These are phyloP conservation scores for Amanita muscaria DNA, from an alignment of 768 basidiomycete species.

Conservation along the genomic window DNA sequence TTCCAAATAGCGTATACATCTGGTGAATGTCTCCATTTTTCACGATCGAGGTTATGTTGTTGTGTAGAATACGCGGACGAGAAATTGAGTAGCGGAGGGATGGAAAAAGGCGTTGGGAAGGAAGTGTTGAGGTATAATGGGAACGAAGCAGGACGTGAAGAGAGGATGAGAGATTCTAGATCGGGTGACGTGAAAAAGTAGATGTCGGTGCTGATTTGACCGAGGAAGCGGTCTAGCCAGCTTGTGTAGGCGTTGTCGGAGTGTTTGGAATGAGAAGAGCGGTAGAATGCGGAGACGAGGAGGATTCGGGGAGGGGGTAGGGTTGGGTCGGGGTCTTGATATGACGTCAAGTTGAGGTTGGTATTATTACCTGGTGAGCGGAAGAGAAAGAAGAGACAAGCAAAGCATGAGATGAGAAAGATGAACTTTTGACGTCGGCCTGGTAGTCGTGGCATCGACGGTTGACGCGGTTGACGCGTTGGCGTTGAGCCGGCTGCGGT, in stretches of 20 bases:
- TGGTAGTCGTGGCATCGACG: too few relatives aligned
- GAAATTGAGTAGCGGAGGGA: slow-evolving; percentile 34
- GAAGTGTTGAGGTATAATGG: slow-evolving; percentile 37
- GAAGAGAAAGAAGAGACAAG: not conserved
- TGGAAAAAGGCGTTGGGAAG: slow-evolving; percentile 35
- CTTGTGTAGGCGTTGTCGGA: slow-evolving; percentile 31
- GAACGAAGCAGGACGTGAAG: slow-evolving; percentile 20
- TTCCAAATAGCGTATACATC: slow-evolving; percentile 51
- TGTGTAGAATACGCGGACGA: slow-evolving; percentile 27
- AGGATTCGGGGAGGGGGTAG: slow-evolving; percentile 25
- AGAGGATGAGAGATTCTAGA: slow-evolving; percentile 24
- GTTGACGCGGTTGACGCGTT: too few relatives aligned
- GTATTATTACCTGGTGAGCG: too few relatives aligned
- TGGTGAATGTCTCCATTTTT: slow-evolving; percentile 32
- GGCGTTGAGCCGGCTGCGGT: too few relatives aligned
- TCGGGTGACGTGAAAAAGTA: slow-evolving; percentile 45
- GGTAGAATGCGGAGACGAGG: slow-evolving; percentile 49
- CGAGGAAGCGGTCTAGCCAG: slow-evolving; percentile 40
- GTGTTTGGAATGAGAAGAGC: slow-evolving; percentile 42
- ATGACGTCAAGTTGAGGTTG: not conserved
- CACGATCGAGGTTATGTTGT: slow-evolving; percentile 39
- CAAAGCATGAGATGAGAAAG: not conserved
- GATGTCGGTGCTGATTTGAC: slow-evolving; percentile 35
- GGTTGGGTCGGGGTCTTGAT: too few relatives aligned
- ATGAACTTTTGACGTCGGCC: not conserved